phyloP scores from a whole-genome alignment of 352 stramenopile genomes.

The Poterioochromonas sp. region DNA sequence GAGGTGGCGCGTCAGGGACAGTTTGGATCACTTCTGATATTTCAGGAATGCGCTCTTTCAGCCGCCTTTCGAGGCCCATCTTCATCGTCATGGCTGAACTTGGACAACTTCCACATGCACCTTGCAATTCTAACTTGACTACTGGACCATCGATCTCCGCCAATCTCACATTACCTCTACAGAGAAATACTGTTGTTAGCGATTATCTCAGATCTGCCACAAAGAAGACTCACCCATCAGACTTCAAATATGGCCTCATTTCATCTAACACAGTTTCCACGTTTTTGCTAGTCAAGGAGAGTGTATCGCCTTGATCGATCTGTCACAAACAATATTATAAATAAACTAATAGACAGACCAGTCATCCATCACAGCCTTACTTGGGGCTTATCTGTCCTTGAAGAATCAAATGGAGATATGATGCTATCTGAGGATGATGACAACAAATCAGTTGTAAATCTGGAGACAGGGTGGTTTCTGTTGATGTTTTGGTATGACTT shows the following conservation, averaged over 20 bases:
- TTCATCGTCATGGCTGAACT: slow-evolving; percentile 53
- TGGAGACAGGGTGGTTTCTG: no score
- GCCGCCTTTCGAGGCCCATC: slow-evolving; percentile 69
- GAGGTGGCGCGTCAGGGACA: slow-evolving; percentile 60
- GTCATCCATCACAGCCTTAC: no score
- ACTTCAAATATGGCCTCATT: slow-evolving; percentile 62
- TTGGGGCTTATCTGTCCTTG: no score
- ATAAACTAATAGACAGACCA: no score
- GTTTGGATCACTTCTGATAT: slow-evolving; percentile 60
- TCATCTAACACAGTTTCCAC: slow-evolving; percentile 67
- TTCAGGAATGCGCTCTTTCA: slow-evolving; percentile 47
- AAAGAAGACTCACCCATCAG: slow-evolving; percentile 58
- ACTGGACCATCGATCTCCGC: slow-evolving; percentile 44
- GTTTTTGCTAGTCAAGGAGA: slow-evolving; percentile 58
- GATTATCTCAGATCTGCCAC: background rate
- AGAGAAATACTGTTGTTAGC: background rate
- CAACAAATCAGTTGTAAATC: no score
- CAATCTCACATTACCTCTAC: background rate
- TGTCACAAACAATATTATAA: no score
- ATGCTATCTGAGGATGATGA: no score
- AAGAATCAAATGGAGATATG: no score
- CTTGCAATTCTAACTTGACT: slow-evolving; percentile 65
- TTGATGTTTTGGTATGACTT: no score
- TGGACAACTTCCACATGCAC: slow-evolving; percentile 67
- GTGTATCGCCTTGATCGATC: background rate